phyloP scores from a whole-genome alignment of 176 grass and related monocot species.

The Puya raimondii region DNA sequence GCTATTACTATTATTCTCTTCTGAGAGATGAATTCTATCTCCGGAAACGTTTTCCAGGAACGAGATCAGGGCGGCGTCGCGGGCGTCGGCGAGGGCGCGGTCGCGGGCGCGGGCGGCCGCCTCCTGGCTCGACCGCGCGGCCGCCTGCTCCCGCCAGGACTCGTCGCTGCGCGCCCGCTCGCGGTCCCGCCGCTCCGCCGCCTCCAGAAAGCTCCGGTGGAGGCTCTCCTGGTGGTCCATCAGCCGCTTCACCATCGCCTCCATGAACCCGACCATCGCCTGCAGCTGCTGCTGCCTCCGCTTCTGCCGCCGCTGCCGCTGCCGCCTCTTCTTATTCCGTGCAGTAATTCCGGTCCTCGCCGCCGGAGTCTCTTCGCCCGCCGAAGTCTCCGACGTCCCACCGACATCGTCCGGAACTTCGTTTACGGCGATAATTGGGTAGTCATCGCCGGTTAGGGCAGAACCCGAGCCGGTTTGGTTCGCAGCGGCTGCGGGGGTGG shows the following conservation, averaged over 20 bases:
- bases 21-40: background rate
- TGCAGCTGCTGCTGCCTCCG: slow-evolving; percentile 3
- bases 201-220: slow-evolving; percentile 14
- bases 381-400: slow-evolving; percentile 15
- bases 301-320: slow-evolving; percentile 3
- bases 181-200: slow-evolving; percentile 9
- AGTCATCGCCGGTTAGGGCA: slow-evolving; percentile 15
- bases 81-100: background rate
- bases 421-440: background rate
- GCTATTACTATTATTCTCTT: too few species aligned
- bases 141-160: background rate
- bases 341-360: background rate
- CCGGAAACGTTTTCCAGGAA: slow-evolving; percentile 15
- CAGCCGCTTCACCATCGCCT: slow-evolving; percentile 17
- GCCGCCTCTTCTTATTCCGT: slow-evolving; percentile 9
- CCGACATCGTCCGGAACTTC: background rate
- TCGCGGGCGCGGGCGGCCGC: background rate
- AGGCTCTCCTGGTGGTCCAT: slow-evolving; percentile 23
- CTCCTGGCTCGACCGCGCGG: background rate
- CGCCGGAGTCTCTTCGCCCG: slow-evolving; percentile 9
- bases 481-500: background rate
- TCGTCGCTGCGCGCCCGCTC: slow-evolving; percentile 3
- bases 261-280: slow-evolving; percentile 9
- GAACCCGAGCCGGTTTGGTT: slow-evolving; percentile 19
- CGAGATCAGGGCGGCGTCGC: background rate